phyloP scores from a whole-genome alignment of 2,329 filamentous ascomycete species.

The Neonectria coccinea region DNA sequence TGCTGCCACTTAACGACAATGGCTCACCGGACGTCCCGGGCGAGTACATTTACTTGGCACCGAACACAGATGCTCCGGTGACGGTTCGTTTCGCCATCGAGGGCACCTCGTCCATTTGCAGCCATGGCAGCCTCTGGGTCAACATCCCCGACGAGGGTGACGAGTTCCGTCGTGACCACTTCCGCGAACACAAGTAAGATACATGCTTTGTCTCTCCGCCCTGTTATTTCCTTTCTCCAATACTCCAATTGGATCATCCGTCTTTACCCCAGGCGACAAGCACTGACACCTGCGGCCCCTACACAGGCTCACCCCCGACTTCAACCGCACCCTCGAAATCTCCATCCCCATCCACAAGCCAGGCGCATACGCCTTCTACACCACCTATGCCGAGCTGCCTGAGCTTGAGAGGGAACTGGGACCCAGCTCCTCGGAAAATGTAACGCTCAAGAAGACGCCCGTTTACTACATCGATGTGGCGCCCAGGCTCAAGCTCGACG shows the following conservation, averaged over 20 bases:
- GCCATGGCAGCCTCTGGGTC: slow-evolving; percentile 94
- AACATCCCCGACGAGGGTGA: slow-evolving; percentile 86
- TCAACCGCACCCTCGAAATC: slow-evolving; percentile 91
- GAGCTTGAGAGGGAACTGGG: slow-evolving; percentile 59
- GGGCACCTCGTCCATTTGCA: slow-evolving; percentile 94
- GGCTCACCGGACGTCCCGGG: slow-evolving; percentile 90
- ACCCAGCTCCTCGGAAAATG: slow-evolving; percentile 45
- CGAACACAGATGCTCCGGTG: slow-evolving; percentile 78
- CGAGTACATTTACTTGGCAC: slow-evolving; percentile 91
- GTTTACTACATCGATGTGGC: slow-evolving; percentile 95
- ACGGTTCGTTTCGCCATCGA: slow-evolving; percentile 90
- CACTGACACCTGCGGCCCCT: slow-evolving; percentile 27
- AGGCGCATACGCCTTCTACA: slow-evolving; percentile 94
- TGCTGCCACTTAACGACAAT: slow-evolving; percentile 91
- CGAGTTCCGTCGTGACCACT: slow-evolving; percentile 81
- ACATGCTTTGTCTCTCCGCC: background rate
- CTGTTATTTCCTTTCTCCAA: background rate
- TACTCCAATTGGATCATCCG: slow-evolving; percentile 19
- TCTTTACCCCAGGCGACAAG: background rate
- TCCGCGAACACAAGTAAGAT: slow-evolving; percentile 88
- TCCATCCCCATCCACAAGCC: slow-evolving; percentile 85
- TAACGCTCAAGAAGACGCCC: slow-evolving; percentile 73
- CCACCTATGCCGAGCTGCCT: slow-evolving; percentile 89
- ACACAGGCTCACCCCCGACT: slow-evolving; percentile 84
- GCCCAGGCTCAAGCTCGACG: slow-evolving; percentile 80